Conservation (phyloP, 352 stramenopile species). For the Globisporangium echinulatum region DNA sequence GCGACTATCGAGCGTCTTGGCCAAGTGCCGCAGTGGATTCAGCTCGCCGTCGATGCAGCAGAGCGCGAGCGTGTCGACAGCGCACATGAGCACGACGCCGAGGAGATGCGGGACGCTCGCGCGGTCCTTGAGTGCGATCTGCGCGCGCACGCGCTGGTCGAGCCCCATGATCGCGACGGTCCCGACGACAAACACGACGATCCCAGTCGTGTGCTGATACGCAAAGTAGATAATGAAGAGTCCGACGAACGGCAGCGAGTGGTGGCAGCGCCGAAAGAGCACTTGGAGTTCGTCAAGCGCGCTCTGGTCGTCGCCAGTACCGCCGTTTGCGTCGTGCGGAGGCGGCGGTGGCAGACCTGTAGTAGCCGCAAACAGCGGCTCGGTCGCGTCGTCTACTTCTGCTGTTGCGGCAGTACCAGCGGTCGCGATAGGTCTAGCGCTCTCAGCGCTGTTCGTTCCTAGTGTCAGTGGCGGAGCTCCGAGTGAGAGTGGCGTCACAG, state of each 20-base stretch:
- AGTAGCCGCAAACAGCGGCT: neutral
- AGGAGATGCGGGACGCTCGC: conserved; percentile 44
- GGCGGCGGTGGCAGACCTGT: neutral
- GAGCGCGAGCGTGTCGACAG: conserved; percentile 52
- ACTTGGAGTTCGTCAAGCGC: conserved; percentile 54
- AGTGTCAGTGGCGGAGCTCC: no score
- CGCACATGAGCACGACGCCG: conserved; percentile 46
- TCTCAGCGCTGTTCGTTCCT: neutral
- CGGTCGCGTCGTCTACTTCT: neutral
- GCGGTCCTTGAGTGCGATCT: conserved; percentile 75
- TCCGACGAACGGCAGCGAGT: conserved; percentile 65
- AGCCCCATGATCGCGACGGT: conserved; percentile 66
- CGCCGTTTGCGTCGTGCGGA: conserved; percentile 8
- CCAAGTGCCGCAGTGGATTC: conserved; percentile 53
- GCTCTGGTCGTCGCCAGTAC: conserved; percentile 36
- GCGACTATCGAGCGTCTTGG: conserved; percentile 26
- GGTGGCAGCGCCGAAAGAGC: conserved; percentile 61
- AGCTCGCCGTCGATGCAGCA: conserved; percentile 51
- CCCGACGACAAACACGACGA: conserved; percentile 59
- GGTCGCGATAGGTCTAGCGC: neutral
- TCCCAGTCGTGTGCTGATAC: conserved; percentile 67
- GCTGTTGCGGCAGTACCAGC: neutral
- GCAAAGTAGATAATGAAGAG: conserved; percentile 75
- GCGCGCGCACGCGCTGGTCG: conserved; percentile 54
- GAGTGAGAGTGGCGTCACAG: neutral